A percentile compares a stretch with the other conserved stretches of the same genome.
Conservation (phyloP, 1,284 basidiomycete genomes). For the Trametes hirsuta region DNA sequence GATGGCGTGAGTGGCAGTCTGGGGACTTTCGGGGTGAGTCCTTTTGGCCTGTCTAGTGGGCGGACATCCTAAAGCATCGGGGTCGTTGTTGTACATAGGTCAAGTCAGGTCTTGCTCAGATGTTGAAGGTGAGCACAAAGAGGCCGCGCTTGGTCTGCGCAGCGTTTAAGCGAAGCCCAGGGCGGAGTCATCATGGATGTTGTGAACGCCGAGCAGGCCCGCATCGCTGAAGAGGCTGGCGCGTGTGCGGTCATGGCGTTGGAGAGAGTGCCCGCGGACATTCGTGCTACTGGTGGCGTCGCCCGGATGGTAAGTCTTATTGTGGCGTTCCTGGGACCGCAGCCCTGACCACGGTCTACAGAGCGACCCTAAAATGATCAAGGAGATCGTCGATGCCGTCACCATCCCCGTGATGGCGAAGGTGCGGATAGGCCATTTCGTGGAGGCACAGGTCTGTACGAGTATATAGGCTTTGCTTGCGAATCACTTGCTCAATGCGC, state of each 20-base stretch:
- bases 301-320: constrained; percentile 80
- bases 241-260: constrained; percentile 98
- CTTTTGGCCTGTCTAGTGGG: neutral
- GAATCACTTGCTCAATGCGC: neutral
- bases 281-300: constrained; percentile 88
- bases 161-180: constrained; percentile 37
- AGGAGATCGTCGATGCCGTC: constrained; percentile 90
- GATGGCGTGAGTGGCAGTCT: constrained; percentile 62
- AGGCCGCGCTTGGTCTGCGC: neutral
- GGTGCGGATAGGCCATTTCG: constrained; percentile 96
- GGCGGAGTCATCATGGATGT: constrained; percentile 95
- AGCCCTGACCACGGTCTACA: constrained; percentile 34
- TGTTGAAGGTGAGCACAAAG: constrained; percentile 75
- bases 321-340: neutral
- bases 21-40: constrained; percentile 80
- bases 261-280: constrained; percentile 96
- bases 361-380: constrained; percentile 98
- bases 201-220: constrained; percentile 87
- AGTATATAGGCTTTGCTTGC: neutral
- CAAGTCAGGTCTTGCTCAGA: constrained; percentile 93
- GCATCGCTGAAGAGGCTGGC: constrained; percentile 97
- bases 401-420: constrained; percentile 95
- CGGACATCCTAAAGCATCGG: constrained; percentile 6
- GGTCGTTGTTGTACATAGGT: constrained; percentile 51
- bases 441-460: constrained; percentile 81